A percentile compares a stretch with the other conserved stretches of the same genome.
phyloP scores from a whole-genome alignment of 768 basidiomycete species.

The Rubroboletus satanas region DNA sequence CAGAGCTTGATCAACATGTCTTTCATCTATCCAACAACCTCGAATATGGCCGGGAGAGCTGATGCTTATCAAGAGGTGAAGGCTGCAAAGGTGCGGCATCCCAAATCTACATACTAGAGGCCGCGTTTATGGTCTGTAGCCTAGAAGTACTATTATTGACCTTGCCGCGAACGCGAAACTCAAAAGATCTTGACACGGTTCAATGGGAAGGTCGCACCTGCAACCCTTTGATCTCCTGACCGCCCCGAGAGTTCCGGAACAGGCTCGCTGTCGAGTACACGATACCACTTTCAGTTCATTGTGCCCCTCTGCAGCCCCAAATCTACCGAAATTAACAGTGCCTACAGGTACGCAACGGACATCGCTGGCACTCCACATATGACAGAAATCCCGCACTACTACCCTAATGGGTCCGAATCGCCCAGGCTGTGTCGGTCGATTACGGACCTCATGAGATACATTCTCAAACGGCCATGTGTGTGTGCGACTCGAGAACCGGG shows the following conservation, averaged over 20 bases:
- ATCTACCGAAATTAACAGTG: constrained; percentile 1
- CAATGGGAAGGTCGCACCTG: neutral
- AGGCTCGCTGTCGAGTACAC: neutral
- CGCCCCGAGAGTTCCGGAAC: neutral
- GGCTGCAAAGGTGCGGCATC: neutral
- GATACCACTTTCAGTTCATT: neutral
- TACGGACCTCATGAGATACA: neutral
- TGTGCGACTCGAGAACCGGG: neutral
- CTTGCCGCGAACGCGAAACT: too few species aligned
- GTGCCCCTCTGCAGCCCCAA: neutral
- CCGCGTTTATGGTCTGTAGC: too few species aligned
- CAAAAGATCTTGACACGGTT: neutral
- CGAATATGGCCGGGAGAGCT: too few species aligned
- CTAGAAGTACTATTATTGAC: neutral
- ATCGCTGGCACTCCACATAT: neutral
- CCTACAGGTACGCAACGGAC: neutral
- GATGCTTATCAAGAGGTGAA: neutral
- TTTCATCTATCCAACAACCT: neutral
- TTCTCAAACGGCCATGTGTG: neutral
- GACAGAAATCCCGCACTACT: neutral
- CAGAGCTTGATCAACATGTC: neutral
- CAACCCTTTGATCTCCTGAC: neutral
- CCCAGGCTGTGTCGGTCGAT: neutral
- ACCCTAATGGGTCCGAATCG: neutral
- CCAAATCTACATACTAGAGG: neutral